Conservation (phyloP, 108 stramenopile species). For the Licmophora abbreviata region DNA sequence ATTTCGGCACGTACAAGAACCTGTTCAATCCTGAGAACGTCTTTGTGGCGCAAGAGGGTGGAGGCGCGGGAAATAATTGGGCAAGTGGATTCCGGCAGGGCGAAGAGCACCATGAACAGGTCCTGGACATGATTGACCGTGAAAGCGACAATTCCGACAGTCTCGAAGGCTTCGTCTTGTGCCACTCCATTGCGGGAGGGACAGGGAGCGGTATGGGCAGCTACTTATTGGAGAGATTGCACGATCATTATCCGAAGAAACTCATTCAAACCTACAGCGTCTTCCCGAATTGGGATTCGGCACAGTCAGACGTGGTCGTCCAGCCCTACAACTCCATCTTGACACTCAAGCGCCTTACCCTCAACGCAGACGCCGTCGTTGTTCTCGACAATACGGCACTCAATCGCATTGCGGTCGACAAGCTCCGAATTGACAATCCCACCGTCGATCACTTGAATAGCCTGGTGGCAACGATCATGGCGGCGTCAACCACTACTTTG, state of each 20-base stretch:
- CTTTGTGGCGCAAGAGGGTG: slow-evolving; percentile 93
- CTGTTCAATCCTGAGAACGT: slow-evolving; percentile 97
- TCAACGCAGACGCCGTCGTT: slow-evolving; percentile 98
- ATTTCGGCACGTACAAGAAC: slow-evolving; percentile 51
- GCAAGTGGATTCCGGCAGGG: slow-evolving; percentile 90
- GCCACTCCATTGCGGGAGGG: slow-evolving; percentile 97
- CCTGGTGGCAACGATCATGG: slow-evolving; percentile 98
- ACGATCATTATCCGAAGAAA: slow-evolving; percentile 99
- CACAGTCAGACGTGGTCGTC: slow-evolving; percentile 95
- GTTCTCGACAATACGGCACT: slow-evolving; percentile 94
- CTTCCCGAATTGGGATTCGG: slow-evolving; percentile 93
- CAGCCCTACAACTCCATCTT: slow-evolving; percentile 98
- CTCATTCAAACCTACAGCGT: slow-evolving; percentile 97
- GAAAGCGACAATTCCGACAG: slow-evolving; percentile 95
- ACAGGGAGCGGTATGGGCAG: slow-evolving; percentile 98
- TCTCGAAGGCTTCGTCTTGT: slow-evolving; percentile 96
- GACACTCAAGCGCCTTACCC: slow-evolving; percentile 90
- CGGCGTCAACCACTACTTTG: slow-evolving; percentile 95
- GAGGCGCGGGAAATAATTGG: slow-evolving; percentile 99
- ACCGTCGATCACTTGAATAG: slow-evolving; percentile 96
- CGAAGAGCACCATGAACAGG: slow-evolving; percentile 86
- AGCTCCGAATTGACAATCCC: slow-evolving; percentile 87
- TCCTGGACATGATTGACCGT: slow-evolving; percentile 99
- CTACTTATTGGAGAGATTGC: slow-evolving; percentile 91
- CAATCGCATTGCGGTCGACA: slow-evolving; percentile 94